Conservation (phyloP, 371 early-diverging fungal genomes). For the Syncephalis fuscata region DNA sequence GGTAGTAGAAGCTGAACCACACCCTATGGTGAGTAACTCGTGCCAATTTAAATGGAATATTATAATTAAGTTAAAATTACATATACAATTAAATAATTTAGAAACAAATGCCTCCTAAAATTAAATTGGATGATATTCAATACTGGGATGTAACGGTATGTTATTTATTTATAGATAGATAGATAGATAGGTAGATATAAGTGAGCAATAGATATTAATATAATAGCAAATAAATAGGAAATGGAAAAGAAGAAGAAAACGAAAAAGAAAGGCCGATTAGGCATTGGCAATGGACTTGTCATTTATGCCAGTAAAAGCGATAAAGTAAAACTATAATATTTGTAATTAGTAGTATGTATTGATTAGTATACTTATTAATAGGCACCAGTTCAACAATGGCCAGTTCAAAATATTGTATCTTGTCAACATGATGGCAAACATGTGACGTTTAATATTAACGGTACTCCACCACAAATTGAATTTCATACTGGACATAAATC, state of each 20-base stretch:
- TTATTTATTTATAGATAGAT: too few relatives aligned
- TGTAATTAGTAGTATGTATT: neutral
- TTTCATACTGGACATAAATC: constrained; percentile 45
- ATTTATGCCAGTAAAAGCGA: constrained; percentile 54
- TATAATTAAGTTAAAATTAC: too few relatives aligned
- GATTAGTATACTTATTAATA: neutral
- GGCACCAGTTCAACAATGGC: neutral
- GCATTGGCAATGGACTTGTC: constrained; percentile 45
- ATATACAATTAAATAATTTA: neutral
- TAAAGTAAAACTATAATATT: constrained; percentile 22
- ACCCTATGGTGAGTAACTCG: neutral
- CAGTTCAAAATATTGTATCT: too few relatives aligned
- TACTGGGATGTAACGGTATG: constrained; percentile 4
- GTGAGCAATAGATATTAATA: neutral
- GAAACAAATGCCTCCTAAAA: neutral
- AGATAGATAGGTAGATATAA: neutral
- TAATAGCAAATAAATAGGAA: constrained; percentile 11
- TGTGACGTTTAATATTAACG: neutral
- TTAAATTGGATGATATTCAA: constrained; percentile 3
- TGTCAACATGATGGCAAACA: too few relatives aligned
- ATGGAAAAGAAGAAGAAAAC: constrained; percentile 59
- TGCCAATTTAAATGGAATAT: too few relatives aligned
- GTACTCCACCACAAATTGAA: constrained; percentile 17
- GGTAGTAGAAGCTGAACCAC: neutral
- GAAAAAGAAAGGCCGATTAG: constrained; percentile 49